A percentile compares a stretch with the other conserved stretches of the same genome.
These are phyloP conservation scores for Thielaviopsis ethacetica DNA, from an alignment of 2,329 filamentous ascomycete genomes.

Conservation along the genomic window DNA sequence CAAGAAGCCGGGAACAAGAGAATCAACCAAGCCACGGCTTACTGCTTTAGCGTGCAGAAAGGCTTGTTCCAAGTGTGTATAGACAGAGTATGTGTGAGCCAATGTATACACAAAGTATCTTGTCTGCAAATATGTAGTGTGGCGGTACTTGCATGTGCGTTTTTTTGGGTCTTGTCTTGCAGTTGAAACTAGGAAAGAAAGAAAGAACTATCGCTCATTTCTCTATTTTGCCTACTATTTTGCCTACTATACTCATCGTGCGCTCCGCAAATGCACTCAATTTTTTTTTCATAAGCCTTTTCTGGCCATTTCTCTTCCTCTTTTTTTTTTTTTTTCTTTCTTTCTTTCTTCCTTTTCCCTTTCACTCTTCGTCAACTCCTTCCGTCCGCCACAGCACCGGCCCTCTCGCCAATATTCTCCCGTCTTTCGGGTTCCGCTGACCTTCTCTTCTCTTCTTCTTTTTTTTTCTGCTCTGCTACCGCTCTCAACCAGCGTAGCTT, in stretches of 20 bases:
- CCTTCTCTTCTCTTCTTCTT: constrained; percentile 9
- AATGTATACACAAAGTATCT: background rate
- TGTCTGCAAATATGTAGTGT: too few species aligned
- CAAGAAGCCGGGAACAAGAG: background rate
- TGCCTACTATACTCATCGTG: background rate
- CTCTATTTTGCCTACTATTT: background rate
- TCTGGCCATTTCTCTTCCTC: too few species aligned
- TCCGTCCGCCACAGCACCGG: constrained; percentile 10
- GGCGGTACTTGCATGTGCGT: background rate
- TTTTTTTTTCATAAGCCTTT: background rate
- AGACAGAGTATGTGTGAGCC: too few species aligned
- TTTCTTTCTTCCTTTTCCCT: constrained; percentile 4
- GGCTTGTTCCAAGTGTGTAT: background rate
- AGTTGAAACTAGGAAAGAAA: background rate
- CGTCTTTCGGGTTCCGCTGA: constrained; percentile 10
- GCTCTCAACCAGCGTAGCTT: constrained; percentile 8
- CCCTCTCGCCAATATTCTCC: constrained; percentile 9
- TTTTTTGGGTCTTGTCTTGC: background rate
- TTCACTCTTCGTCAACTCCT: constrained; percentile 8
- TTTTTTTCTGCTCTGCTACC: constrained; percentile 5
- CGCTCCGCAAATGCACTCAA: background rate
- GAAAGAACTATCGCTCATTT: background rate
- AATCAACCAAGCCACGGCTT: too few species aligned
- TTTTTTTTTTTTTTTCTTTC: background rate
- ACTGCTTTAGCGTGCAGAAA: background rate